Base-by-base conservation (phyloP, 169 alveolate species). In the Babesia ovata region DNA sequence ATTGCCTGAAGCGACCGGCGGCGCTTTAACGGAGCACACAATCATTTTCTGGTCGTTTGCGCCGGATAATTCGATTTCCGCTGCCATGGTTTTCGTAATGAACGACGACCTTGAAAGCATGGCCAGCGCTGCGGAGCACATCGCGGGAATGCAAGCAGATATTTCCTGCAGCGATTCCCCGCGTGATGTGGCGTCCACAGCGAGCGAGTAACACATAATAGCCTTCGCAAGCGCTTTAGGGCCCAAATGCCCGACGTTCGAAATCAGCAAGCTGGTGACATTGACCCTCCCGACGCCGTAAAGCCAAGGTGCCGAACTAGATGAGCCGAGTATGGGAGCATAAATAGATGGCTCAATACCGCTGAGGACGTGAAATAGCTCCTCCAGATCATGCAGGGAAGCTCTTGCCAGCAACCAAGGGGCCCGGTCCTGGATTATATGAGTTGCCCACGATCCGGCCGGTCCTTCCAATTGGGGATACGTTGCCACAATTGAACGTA, bases 191-290 rank as follows among this genome's bases (percentile, higher is more conserved):
- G 4, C 14, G 6, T 45, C n/a, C 10, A 2, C 17, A 21, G 46
- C 11, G 4, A 53, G 28, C 7, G 61, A 52, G 26, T 52, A 67
- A 14, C 76, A 67, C 65, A 67, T 2, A 4, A 67, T 65, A 21
- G 56, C 76, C 22, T 54, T 67, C 26, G 76, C 65, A 4, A 67
- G 54, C 53, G 66, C 65, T 24, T 21, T n/a, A 0, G 76, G 66
- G 14, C 58, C 63, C 1, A 67, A 6, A 4, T 11, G 54, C 9
- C 19, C 28, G 19, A 19, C 33, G 39, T 17, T 67, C 4, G 63
- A 4, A 2, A 19, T 16, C 6, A 67, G 45, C n/a, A 22, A 39
- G 12, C 45, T 52, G 19, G 65, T 67, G 16, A 67, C 50, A 28
- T 33, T 67, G 56, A 24, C 39, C 62, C 24, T 44, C 8, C 61